Conservation (phyloP, 164 flowering plant genomes). For the Magnolia changhungtana region DNA sequence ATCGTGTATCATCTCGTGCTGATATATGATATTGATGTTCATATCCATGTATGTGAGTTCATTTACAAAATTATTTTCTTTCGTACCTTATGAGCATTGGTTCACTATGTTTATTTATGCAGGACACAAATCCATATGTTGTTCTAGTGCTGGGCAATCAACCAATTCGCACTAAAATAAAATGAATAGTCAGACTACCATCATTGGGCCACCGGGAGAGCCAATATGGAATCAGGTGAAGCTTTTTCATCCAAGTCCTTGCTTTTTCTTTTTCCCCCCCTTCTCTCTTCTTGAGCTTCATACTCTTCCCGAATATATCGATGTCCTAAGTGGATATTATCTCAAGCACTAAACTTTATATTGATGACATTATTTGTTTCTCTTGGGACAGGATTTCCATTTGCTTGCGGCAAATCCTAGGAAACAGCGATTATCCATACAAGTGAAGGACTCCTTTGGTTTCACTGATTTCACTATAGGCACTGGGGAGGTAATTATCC, state of each 20-base stretch:
- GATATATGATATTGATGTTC: too few relatives aligned
- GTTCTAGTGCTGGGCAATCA: slow-evolving; percentile 79
- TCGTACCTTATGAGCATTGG: neutral
- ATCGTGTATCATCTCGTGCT: too few relatives aligned
- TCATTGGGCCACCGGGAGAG: slow-evolving; percentile 90
- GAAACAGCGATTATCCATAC: slow-evolving; percentile 60
- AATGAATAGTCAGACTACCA: slow-evolving; percentile 95
- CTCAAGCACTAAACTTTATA: slow-evolving; percentile 7
- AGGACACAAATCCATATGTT: slow-evolving; percentile 89
- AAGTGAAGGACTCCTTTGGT: slow-evolving; percentile 83
- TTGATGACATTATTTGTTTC: slow-evolving; percentile 9
- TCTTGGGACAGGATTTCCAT: slow-evolving; percentile 73
- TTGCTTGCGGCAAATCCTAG: slow-evolving; percentile 81
- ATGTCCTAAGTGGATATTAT: neutral
- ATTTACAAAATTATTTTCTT: neutral
- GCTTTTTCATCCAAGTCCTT: neutral
- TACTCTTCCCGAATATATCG: neutral
- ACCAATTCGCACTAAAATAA: slow-evolving; percentile 81
- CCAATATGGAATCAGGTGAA: slow-evolving; percentile 98
- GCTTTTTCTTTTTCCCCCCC: neutral
- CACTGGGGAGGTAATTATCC: slow-evolving; percentile 66
- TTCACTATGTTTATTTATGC: neutral
- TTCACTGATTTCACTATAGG: slow-evolving; percentile 71
- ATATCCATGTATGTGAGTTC: neutral
- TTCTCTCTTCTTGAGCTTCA: too few relatives aligned